A percentile compares a stretch with the other conserved stretches of the same genome.
These are phyloP conservation scores for Teunomyces barrocoloradensis DNA, from an alignment of 805 yeast species.

Conservation along the genomic window DNA sequence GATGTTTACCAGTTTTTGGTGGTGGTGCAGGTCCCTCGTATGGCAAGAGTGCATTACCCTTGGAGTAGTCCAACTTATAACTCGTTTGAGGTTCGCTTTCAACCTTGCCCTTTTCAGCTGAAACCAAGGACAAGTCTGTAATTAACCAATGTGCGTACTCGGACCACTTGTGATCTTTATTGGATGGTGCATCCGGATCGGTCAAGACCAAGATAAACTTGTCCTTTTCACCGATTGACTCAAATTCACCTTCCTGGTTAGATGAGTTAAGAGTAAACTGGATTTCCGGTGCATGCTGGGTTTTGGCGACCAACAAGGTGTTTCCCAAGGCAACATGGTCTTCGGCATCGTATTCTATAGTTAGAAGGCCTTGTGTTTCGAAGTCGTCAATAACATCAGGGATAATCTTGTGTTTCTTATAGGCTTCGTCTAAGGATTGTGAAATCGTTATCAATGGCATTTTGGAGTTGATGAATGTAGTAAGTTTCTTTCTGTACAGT, in stretches of 20 bases:
- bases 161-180: constrained; percentile 81
- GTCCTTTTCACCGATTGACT: constrained; percentile 40
- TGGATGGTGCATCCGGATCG: constrained; percentile 93
- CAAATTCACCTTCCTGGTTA: constrained; percentile 40
- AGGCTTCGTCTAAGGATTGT: constrained; percentile 52
- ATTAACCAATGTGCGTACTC: constrained; percentile 78
- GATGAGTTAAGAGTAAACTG: constrained; percentile 60
- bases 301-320: constrained; percentile 57
- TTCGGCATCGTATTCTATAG: constrained; percentile 56
- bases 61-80: constrained; percentile 29
- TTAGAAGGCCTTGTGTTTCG: constrained; percentile 53
- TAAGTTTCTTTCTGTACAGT: background rate
- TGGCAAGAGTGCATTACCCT: constrained; percentile 44
- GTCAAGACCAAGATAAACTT: constrained; percentile 75
- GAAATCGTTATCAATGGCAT: constrained; percentile 53
- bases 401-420: constrained; percentile 45
- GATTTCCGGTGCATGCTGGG: constrained; percentile 66
- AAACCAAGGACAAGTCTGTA: constrained; percentile 47
- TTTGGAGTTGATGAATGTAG: constrained; percentile 9
- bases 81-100: constrained; percentile 27
- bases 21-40: constrained; percentile 94
- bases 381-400: constrained; percentile 54
- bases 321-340: constrained; percentile 79
- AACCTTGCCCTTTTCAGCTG: constrained; percentile 28
- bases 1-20: constrained; percentile 76